Base-by-base conservation (phyloP, 257 asterid species). In the Galeopsis tetrahit region DNA sequence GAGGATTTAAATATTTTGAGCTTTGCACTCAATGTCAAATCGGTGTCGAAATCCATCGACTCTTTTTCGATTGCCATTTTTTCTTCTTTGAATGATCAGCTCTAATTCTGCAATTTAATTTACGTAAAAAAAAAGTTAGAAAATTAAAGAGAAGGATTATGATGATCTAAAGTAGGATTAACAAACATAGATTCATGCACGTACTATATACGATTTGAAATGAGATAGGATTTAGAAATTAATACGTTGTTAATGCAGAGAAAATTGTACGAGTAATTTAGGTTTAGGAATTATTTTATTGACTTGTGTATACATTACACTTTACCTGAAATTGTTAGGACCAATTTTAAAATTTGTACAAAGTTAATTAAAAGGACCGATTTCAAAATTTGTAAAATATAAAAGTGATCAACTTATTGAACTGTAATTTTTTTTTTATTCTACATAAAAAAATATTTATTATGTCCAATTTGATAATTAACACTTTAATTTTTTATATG, bases 1-100 rank as follows among this genome's bases (percentile, higher is more conserved):
- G 83, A 57, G 55, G 91, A 31, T 84, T 91, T 93, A 88, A 93
- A 91, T 49, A 77, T 65, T 77, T 89, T 91, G 80, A 93, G 96
- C 79, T 71, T 84, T 68, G 89, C 96, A 63, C 96, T 74, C 13
- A 93, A 87, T 4, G 95, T 72, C 46, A 80, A 63, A 65, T 91
- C 97, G 4, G 66, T 39, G 21, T 91, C 97, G 73, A 93, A 89
- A 78, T 93, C 96, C 2, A 71, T 33, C 60, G 81, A 71, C 51
- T 82, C 93, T 53, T 65, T 66, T 69, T 85, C 82, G 58, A 91
- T 85, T 9, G 75, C 84, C 55, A 78, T 75, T 3, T 87, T 85
- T 92, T 82, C 86, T 56, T 2, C 8, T 46, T 9, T 15, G 4
- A 6, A 21, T 38, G 11, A 56, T 55, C 61, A 17, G 21, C 36